These are phyloP conservation scores for Candida suzukii DNA, from an alignment of 805 yeast species.

Conservation along the genomic window DNA sequence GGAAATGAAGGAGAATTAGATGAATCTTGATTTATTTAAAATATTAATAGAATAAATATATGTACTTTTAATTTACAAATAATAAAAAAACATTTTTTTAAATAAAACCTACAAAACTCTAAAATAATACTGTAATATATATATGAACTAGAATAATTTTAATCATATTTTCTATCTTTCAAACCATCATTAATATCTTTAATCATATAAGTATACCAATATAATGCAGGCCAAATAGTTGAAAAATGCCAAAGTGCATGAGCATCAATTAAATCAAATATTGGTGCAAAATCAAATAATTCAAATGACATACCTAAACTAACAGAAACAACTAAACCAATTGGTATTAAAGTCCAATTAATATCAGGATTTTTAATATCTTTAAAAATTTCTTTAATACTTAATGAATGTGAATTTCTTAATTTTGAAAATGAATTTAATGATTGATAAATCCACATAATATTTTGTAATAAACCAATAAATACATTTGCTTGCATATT, in stretches of 20 bases:
- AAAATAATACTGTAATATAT: no score
- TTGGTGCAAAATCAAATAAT: constrained; percentile 80
- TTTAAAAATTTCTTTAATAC: background rate
- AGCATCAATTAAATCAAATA: constrained; percentile 69
- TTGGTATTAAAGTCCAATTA: constrained; percentile 46
- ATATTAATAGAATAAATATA: no score
- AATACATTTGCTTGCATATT: constrained; percentile 86
- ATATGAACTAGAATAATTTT: background rate
- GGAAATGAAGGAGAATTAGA: constrained; percentile 5
- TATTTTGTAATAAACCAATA: constrained; percentile 72
- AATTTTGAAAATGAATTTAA: constrained; percentile 21
- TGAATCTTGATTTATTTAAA: background rate
- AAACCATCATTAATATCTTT: constrained; percentile 32
- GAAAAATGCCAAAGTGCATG: constrained; percentile 92
- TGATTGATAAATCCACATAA: constrained; percentile 37
- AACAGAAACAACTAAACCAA: constrained; percentile 44
- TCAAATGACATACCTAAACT: constrained; percentile 81
- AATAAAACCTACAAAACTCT: no score
- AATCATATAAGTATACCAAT: constrained; percentile 60
- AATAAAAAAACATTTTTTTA: no score
- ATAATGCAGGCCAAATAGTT: constrained; percentile 74
- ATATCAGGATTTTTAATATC: constrained; percentile 20
- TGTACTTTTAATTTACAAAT: no score
- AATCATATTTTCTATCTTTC: constrained; percentile 21
- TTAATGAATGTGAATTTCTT: constrained; percentile 9